Base-by-base conservation (phyloP, 2,329 filamentous ascomycete species). In the Neopestalotiopsis rosae region DNA sequence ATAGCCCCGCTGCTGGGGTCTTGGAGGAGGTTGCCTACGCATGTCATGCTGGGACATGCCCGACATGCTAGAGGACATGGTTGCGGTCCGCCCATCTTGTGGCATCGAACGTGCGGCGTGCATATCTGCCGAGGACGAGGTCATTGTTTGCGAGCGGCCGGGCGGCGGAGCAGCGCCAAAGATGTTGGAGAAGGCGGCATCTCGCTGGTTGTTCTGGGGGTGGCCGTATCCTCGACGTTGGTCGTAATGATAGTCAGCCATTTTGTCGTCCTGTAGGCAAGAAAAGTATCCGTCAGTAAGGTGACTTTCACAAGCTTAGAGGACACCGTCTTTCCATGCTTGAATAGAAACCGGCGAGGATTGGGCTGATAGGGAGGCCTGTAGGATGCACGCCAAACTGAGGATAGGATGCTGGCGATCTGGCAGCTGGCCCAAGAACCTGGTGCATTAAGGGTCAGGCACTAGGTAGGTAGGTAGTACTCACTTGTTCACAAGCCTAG, bases 71-170 rank as follows among this genome's bases (percentile, higher is more conserved):
- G 89, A 91, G 58, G 87, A 89, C 90, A 94, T 93, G 69, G 94
- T 97, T 73, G 94, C 91, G 62, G 94, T 94, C 75, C 95, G 90
- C 74, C 92, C 93, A 65, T 83, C 83, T 67, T 85, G 84, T 69
- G 87, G 85, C 75, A 82, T 83, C 79, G 85, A 84, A 75, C 83
- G 80, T 63, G 85, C 82, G 64, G 79, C 82, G 68, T 32, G 89
- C 69, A 82, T 77, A 57, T 70, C 68, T 10, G 65, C 69, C 49
- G 91, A 87, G 72, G 94, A 91, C 68, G 93, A 94, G 72, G 91
- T 96, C 94, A 98, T 98, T 32, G 95, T 98, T 78, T 98, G 95
- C 69, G 95, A 97, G 80, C 96, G 92, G 69, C 95, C 95, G 61
- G 93, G 90, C 61, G 94, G 94, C 72, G 94, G 94, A 72, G 93